Evolutionary conservation across 805 yeast genomes (phyloP), one percentile per base, ranked within the genome.

Genomic region (Kodamaea lidongshanica): DNA sequence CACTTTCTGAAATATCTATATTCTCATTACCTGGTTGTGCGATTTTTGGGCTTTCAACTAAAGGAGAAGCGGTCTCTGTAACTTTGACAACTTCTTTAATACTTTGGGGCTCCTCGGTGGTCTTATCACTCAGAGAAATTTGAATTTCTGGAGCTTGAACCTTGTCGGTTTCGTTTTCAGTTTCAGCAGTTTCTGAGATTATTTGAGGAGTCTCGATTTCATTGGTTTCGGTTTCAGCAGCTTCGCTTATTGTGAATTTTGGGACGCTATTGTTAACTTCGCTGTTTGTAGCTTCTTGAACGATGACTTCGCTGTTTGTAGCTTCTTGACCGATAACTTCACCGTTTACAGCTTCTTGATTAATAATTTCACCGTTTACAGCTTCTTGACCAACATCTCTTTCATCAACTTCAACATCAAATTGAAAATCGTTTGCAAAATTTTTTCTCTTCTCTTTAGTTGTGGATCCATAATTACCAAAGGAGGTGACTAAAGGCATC

Each of bases 151-250:
- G 10, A 5, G 8, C 21, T 12, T 15, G 25, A 15, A 21, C 16
- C 16, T 21, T 10, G 12, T 21, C 26, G 22, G n/a, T 23, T 11
- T 22, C 9, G 12, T 24, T 27, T 4, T 27, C 11, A 15, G 25
- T 11, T 12, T 20, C 12, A 12, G 24, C 7, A 15, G 17, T 10
- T 20, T 10, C 24, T 12, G 16, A 28, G 10, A 15, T 28, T 19
- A 15, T 13, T 23, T 12, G 12, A 4, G 38, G 23, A 7, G 38
- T 17, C n/a, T n/a, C n/a, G n/a, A n/a, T n/a, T 11, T 19, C 28
- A 9, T 22, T 8, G 8, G 12, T 22, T 8, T 16, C 30, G 15
- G 19, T 21, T 11, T 15, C n/a, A n/a, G n/a, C n/a, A n/a, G n/a
- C n/a, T n/a, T n/a, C n/a, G n/a, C n/a, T n/a, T n/a, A n/a, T n/a